Conservation (phyloP, 768 basidiomycete species). For the Kwoniella sp. region DNA sequence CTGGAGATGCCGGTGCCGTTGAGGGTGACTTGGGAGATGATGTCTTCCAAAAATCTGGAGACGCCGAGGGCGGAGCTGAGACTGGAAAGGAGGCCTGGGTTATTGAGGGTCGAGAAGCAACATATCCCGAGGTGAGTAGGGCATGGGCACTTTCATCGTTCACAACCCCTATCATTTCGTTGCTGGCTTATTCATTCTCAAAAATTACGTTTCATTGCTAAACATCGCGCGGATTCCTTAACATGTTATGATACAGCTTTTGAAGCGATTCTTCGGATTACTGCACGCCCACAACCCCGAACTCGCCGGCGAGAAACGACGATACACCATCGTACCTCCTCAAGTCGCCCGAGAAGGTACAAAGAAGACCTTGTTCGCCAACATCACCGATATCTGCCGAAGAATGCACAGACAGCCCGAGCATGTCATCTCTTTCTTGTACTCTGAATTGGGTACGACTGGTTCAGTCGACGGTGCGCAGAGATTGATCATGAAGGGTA, state of each 20-base stretch:
- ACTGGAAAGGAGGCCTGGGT: slow-evolving; percentile 70
- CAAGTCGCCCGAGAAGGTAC: slow-evolving; percentile 92
- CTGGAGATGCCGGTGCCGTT: slow-evolving; percentile 30
- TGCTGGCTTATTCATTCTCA: background rate
- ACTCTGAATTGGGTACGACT: slow-evolving; percentile 97
- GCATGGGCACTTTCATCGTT: no score
- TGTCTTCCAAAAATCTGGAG: slow-evolving; percentile 64
- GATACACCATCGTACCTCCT: slow-evolving; percentile 93
- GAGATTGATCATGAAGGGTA: slow-evolving; percentile 92
- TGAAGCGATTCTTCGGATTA: slow-evolving; percentile 85
- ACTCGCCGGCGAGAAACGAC: slow-evolving; percentile 80
- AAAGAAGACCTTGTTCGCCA: slow-evolving; percentile 96
- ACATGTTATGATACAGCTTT: no score
- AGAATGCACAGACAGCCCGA: slow-evolving; percentile 97
- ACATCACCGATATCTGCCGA: slow-evolving; percentile 95
- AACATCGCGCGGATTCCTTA: no score
- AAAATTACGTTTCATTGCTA: no score
- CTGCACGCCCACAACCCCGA: slow-evolving; percentile 93
- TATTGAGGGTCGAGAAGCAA: slow-evolving; percentile 88
- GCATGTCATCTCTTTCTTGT: slow-evolving; percentile 95
- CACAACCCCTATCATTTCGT: no score
- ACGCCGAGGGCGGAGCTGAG: slow-evolving; percentile 63
- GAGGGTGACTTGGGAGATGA: slow-evolving; percentile 81
- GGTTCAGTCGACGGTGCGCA: slow-evolving; percentile 91
- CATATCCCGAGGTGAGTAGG: slow-evolving; percentile 80